A percentile compares a stretch with the other conserved stretches of the same genome.
These are phyloP conservation scores for Handroanthus guayacan DNA, from an alignment of 257 asterid genomes.

Conservation along the genomic window DNA sequence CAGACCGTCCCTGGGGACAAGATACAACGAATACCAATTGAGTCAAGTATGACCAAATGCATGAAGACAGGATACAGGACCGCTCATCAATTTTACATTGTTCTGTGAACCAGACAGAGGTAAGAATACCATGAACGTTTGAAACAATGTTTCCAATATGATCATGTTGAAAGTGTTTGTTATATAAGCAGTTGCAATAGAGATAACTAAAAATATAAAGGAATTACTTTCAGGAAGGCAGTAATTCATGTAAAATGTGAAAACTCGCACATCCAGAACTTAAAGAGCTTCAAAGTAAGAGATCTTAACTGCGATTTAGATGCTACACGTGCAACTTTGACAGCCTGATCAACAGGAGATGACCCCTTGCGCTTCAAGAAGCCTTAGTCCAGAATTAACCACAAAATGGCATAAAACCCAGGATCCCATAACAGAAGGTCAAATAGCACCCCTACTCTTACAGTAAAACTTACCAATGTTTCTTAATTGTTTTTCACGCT, in stretches of 20 bases:
- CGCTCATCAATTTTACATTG: slow-evolving; percentile 4
- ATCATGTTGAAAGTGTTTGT: neutral
- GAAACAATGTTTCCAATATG: neutral
- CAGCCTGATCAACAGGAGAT: slow-evolving; percentile 76
- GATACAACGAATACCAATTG: too few relatives aligned
- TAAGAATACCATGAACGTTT: slow-evolving; percentile 12
- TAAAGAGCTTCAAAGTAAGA: slow-evolving; percentile 31
- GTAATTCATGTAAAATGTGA: slow-evolving; percentile 12
- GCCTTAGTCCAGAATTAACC: slow-evolving; percentile 55
- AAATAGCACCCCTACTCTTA: slow-evolving; percentile 29
- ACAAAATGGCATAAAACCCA: slow-evolving; percentile 36
- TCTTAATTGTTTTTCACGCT: slow-evolving; percentile 84
- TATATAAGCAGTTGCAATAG: neutral
- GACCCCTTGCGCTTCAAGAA: slow-evolving; percentile 84
- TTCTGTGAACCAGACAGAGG: neutral
- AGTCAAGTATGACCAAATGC: neutral
- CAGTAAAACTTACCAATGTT: slow-evolving; percentile 66
- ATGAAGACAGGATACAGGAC: neutral
- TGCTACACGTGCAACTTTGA: slow-evolving; percentile 62
- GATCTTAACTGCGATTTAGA: slow-evolving; percentile 82
- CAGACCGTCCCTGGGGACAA: too few relatives aligned
- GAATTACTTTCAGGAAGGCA: slow-evolving; percentile 9
- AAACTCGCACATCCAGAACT: slow-evolving; percentile 27
- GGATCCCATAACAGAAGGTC: slow-evolving; percentile 23
- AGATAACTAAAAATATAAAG: slow-evolving; percentile 12